Evolutionary conservation across 257 asterid genomes (phyloP).

Genomic region (Nicotiana noctiflora): DNA sequence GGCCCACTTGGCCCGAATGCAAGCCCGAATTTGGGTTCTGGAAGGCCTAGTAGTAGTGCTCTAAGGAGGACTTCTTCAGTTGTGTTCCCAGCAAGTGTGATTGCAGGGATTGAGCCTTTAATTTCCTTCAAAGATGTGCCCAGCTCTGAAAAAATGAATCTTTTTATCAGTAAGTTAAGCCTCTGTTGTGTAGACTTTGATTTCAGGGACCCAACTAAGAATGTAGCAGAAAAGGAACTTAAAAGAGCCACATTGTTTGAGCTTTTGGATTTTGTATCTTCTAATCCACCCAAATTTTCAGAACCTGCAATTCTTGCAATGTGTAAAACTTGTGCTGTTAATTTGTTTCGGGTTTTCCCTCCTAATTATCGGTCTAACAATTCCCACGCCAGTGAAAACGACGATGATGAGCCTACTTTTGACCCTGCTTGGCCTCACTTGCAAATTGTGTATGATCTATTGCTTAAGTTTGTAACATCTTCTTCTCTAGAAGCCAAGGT

Average conservation of each 20-base stretch:
- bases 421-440: conserved; percentile 88
- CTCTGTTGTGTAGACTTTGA: conserved; percentile 79
- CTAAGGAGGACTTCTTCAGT: conserved; percentile 49
- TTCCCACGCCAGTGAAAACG: conserved; percentile 35
- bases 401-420: conserved; percentile 62
- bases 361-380: conserved; percentile 38
- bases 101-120: conserved; percentile 74
- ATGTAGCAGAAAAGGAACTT: conserved; percentile 56
- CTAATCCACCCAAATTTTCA: conserved; percentile 48
- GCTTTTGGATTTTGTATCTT: conserved; percentile 68
- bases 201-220: conserved; percentile 53
- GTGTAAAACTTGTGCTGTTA: conserved; percentile 74
- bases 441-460: conserved; percentile 68
- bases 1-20: conserved; percentile 15
- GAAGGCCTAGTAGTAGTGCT: conserved; percentile 22
- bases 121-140: conserved; percentile 77
- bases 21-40: conserved; percentile 22
- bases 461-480: conserved; percentile 62
- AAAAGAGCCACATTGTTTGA: conserved; percentile 65
- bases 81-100: conserved; percentile 55
- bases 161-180: conserved; percentile 80
- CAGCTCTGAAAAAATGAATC: conserved; percentile 60
- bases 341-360: conserved; percentile 67
- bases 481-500: conserved; percentile 58
- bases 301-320: conserved; percentile 67